These are phyloP conservation scores for Phyllosticta ampelicida DNA, from an alignment of 2,329 filamentous ascomycete genomes.

Conservation along the genomic window DNA sequence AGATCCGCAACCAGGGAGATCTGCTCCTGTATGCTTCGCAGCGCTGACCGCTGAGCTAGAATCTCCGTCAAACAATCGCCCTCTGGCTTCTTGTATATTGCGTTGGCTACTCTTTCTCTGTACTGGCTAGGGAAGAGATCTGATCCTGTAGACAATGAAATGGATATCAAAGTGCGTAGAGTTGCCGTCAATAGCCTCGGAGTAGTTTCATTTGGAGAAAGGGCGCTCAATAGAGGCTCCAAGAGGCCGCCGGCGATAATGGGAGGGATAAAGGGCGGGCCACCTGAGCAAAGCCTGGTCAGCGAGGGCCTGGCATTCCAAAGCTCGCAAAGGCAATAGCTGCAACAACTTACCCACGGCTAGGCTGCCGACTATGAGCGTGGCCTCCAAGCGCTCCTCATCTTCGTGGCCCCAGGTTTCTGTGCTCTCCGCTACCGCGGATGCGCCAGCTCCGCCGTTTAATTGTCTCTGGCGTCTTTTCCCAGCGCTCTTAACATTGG, in stretches of 20 bases:
- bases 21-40: constrained; percentile 48
- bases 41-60: constrained; percentile 47
- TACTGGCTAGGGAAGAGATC: constrained; percentile 31
- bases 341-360: constrained; percentile 55
- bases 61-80: constrained; percentile 56
- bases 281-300: constrained; percentile 43
- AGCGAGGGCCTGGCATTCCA: not conserved
- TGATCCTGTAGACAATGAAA: constrained; percentile 53
- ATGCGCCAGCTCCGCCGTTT: constrained; percentile 17
- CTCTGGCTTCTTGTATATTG: constrained; percentile 52
- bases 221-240: constrained; percentile 56
- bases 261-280: constrained; percentile 65
- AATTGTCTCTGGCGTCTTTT: constrained; percentile 28
- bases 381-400: constrained; percentile 61
- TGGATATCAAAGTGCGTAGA: constrained; percentile 60
- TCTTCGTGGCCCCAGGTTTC: constrained; percentile 50
- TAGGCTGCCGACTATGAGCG: constrained; percentile 75
- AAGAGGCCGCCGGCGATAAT: constrained; percentile 58
- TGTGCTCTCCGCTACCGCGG: constrained; percentile 14
- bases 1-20: constrained; percentile 49
- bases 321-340: not conserved
- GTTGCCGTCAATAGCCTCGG: constrained; percentile 60
- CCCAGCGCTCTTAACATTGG: constrained; percentile 33
- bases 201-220: constrained; percentile 55
- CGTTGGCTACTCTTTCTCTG: constrained; percentile 16